Evolutionary conservation across 2,329 filamentous ascomycete genomes (phyloP), one percentile per base, ranked within the genome.

Genomic region (Arthrinium phaeospermum): DNA sequence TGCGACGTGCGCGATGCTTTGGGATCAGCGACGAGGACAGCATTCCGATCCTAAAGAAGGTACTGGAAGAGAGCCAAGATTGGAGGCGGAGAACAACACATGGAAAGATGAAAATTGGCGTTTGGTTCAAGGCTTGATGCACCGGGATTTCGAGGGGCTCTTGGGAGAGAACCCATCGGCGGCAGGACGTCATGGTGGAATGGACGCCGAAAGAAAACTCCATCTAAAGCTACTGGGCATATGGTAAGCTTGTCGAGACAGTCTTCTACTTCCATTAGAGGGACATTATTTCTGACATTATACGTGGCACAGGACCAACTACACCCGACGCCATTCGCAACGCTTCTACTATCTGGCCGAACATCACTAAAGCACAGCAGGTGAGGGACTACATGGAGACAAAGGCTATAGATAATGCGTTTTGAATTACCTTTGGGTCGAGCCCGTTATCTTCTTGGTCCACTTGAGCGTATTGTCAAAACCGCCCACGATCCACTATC

Each of bases 1-100:
- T 71, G 72, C 53, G 61, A 75, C 16, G 70, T 67, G 27, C 68
- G 73, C 46, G 73, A 73, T 37, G 73, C 73, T 1, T 75, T 51
- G 51, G 61, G 6, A 75, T 75, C 19, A 68, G 46, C 2, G 51
- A 73, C 24, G 41, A 5, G 14, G 69, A 74, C 19, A 68, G 71
- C 22, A 37, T 73, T 44, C 24, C 34, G 1, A 73, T 75, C 24
- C 49, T 72, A 34, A 19, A 22, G 45, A 16, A 8, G 16, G 5
- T 47, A 22, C 19, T 47, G 19, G 16, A 47, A 7, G 16, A 19
- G 5, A 47, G 45, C 22, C 45, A 22, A 7, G 45, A 22, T 19
- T 22, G 45, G 19, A 19, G 19, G 3, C 19, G 22, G 4, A 22
- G 16, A 47, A 22, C 6, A 22, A 22, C 7, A 22, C 45, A 7